Percentiles rank a stretch among this genome's conserved stretches.
Conservation (phyloP, 2,329 filamentous ascomycete species). For the Bipolaris bicolor region DNA sequence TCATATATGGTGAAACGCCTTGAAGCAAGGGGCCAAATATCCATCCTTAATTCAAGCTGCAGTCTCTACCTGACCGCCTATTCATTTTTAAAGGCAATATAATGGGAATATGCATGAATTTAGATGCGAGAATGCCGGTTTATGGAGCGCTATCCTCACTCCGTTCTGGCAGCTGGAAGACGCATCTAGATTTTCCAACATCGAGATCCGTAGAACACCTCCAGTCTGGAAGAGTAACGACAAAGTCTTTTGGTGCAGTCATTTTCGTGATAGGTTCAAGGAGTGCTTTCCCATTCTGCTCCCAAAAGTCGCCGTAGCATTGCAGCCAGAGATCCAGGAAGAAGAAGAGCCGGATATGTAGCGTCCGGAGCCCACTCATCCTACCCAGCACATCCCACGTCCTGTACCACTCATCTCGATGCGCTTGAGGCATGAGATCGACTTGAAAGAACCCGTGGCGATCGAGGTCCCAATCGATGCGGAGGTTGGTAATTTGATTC, state of each 20-base stretch:
- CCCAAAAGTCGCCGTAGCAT: constrained; percentile 22
- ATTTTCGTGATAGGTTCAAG: constrained; percentile 21
- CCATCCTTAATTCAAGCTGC: not conserved
- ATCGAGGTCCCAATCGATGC: constrained; percentile 26
- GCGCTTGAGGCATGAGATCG: constrained; percentile 1
- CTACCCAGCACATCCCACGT: constrained; percentile 24
- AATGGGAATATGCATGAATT: not conserved
- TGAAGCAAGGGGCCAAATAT: not conserved
- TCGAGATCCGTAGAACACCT: constrained; percentile 20
- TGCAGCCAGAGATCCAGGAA: constrained; percentile 6
- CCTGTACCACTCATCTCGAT: constrained; percentile 18
- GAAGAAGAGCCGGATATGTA: constrained; percentile 22
- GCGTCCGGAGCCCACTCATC: constrained; percentile 25
- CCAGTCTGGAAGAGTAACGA: constrained; percentile 25
- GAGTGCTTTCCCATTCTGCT: constrained; percentile 15
- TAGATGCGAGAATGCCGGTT: not conserved
- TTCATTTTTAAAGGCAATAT: too few species aligned
- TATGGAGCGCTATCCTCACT: not conserved
- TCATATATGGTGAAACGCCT: not conserved
- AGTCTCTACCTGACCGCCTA: not conserved
- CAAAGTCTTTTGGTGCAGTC: constrained; percentile 21
- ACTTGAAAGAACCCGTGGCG: constrained; percentile 12
- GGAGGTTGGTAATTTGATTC: constrained; percentile 21
- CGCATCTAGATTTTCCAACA: constrained; percentile 16
- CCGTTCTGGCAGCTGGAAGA: constrained; percentile 13